Evolutionary conservation across 345 rosid species (phyloP), one percentile per base, ranked within the genome.

Genomic region (Melastoma malabathricum): DNA sequence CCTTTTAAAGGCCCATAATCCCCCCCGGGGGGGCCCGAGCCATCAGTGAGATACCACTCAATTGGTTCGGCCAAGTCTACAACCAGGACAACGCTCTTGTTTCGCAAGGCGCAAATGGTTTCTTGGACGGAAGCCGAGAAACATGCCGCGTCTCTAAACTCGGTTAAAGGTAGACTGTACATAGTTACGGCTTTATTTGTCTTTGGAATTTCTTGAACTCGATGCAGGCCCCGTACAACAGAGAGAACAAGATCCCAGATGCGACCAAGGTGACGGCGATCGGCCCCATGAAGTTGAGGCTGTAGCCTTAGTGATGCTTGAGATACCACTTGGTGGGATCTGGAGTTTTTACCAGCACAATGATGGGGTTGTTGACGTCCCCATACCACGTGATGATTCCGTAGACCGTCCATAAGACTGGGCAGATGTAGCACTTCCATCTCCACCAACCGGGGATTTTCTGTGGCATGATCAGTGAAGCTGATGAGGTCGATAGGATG

Each of bases 391-490:
- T 61, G 48, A 68, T 64, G 8, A 77, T 70, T 5, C 79, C 76
- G 51, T 74, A 74, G 38, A 77, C 68, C 15, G 77, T 77, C 83
- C 83, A 74, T 3, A 77, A 67, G 17, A 62, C 50, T 3, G 83
- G 80, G 56, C 68, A 72, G 15, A 68, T 64, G 68, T 68, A 72
- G 54, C 69, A 74, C 62, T 72, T 74, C 83, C 83, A 78, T 2
- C 65, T 47, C 83, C 83, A 78, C 80, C 80, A 78, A 45, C 56
- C 59, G 8, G 77, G 83, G 41, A 78, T 75, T 61, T 50, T 72
- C 83, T 74, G 83, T 54, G 51, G 19, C 43, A 13, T n/a, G 9
- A 6, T 14, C 4, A 61, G 19, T 18, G 15, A 3, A 18, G 14
- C 27, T 6, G 5, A 1, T 39, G 20, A 3, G 17, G 16, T 23